Percentiles rank a stretch among this genome's conserved stretches.
Evolutionary conservation across 2,329 filamentous ascomycete species (phyloP).

Genomic region (Colletotrichum caudatum): DNA sequence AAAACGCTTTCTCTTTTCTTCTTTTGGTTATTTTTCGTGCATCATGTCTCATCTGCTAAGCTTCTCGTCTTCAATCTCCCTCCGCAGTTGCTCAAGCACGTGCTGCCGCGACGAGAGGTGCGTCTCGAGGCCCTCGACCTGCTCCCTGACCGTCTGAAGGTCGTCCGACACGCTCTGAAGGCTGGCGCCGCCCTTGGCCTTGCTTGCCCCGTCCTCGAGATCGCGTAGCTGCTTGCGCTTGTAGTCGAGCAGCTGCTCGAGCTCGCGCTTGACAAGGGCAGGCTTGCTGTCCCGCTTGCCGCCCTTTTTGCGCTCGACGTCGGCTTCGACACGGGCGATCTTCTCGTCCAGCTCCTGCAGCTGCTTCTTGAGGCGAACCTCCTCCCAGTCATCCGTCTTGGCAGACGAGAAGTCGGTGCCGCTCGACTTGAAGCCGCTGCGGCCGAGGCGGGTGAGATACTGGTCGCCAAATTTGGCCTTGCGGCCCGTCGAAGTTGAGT

Average conservation of each 20-base stretch:
- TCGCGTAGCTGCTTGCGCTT: constrained; percentile 85
- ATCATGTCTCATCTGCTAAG: constrained; percentile 55
- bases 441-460: constrained; percentile 90
- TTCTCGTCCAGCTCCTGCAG: constrained; percentile 89
- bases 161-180: constrained; percentile 86
- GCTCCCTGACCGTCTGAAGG: constrained; percentile 89
- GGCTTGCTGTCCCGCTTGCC: constrained; percentile 83
- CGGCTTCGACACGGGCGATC: constrained; percentile 83
- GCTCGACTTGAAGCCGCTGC: constrained; percentile 81
- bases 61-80: constrained; percentile 91
- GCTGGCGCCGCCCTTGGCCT: constrained; percentile 75
- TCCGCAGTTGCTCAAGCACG: constrained; percentile 79
- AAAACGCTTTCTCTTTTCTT: constrained; percentile 4
- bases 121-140: constrained; percentile 88
- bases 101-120: constrained; percentile 84
- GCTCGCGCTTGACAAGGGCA: constrained; percentile 90
- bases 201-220: constrained; percentile 77
- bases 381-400: constrained; percentile 96
- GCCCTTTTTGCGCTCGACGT: constrained; percentile 72
- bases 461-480: constrained; percentile 99
- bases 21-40: neutral
- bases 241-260: constrained; percentile 94
- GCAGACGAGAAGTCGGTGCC: constrained; percentile 92
- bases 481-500: constrained; percentile 84
- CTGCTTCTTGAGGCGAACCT: constrained; percentile 94